Base-by-base conservation (phyloP, 768 basidiomycete genomes). In the Gymnopilus junonius region DNA sequence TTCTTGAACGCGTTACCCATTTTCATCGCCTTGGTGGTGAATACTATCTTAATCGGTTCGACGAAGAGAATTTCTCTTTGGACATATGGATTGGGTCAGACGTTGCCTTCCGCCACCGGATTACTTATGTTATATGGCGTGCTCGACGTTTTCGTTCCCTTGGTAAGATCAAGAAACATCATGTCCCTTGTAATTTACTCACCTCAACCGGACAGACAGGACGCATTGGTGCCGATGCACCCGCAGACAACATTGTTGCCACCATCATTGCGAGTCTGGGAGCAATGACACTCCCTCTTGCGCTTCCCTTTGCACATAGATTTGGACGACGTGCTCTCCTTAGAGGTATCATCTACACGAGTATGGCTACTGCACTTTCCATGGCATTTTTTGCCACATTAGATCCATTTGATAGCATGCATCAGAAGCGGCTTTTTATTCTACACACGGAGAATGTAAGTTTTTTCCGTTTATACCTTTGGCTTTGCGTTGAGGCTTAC, bases 191-290 rank as follows among this genome's bases (percentile, higher is more conserved):
- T 8, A 8, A 50, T 50, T 50, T 69, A 62, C 39, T 27, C 3
- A 48, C 6, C 8, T 60, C n/a, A 48, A 14, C 14, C 27, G 23
- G 23, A 6, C 66, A 93, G 91, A 94, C 92, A 0, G 95, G 95
- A 21, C 86, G 94, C 8, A 85, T 91, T 53, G 93, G 94, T 34
- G 84, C 81, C 35, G 89, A 92, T 39, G 93, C 91, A 0, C 96
- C 97, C 0, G 88, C 89, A 1, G 97, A 99, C 65, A 86, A 91
- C 71, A 89, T 98, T 70, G 91, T 98, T 37, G 95, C 93, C 0
- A 86, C 88, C 3, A 85, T 96, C 32, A 85, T 93, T 4, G 77
- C 90, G 0, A 70, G 83, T 31, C 73, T 89, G 2, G 83, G 85
- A 4, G 79, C 86, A 34, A 82, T 90, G 34, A 76, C 82, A 5